Base-by-base conservation (phyloP, 2,329 filamentous ascomycete genomes). In the Ophiobolus disseminans region DNA sequence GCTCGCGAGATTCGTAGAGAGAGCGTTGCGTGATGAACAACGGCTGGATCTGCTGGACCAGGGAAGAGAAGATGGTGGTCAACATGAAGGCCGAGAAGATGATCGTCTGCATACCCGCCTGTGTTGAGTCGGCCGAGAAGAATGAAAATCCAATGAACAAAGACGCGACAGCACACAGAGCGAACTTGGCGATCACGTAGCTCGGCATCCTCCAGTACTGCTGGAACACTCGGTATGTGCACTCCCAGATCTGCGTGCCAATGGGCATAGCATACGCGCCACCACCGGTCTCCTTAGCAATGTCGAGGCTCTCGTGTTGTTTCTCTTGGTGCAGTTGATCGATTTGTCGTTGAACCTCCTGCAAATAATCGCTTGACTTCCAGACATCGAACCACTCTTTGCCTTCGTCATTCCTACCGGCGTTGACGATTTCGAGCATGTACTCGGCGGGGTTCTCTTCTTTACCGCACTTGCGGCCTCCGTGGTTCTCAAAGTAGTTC, bases 401-500 rank as follows among this genome's bases (percentile, higher is more conserved):
- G 0, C 60, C 61, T 21, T 63, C 44, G 13, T 63, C 45, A 34
- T 66, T 65, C 28, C 66, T 65, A 13, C 70, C 70, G 20, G 68
- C 63, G 43, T 68, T 65, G 19, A 73, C 72, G 37, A 77, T 69
- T 48, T 79, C 76, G n/a, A 91, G 79, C 84, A 91, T 90, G 75
- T 84, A 91, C 71, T 91, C 88, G 1, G 88, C 88, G 0, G 88
- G 88, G 58, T 91, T 91, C 51, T 87, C 86, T 1, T 84, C 79
- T 2, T 79, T 70, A 7, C 76, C 78, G 48, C 87, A 88, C 36
- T 75, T 72, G 3, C 82, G 76, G 1, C 83, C 86, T 4, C 87
- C 88, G 45, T 88, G 82, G 9, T 70, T 62, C 63, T 86, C 82
- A 49, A 92, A 91, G 68, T 79, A 79, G 32, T 75, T 58, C 2